Conservation (phyloP, 768 basidiomycete genomes). For the Trametes villosa region DNA sequence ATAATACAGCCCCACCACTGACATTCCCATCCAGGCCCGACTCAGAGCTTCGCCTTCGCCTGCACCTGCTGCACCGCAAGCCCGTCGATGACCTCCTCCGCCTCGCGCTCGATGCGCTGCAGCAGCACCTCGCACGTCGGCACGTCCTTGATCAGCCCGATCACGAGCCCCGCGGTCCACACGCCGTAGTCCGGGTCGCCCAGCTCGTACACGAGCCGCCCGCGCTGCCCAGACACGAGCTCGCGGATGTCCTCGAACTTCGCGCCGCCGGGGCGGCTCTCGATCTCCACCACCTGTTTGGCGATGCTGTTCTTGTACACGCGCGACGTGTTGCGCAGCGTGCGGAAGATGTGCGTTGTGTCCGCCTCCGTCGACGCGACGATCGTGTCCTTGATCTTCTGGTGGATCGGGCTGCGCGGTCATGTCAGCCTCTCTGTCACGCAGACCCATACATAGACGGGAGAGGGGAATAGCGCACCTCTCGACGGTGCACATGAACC, state of each 20-base stretch:
- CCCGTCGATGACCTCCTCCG: constrained; percentile 64
- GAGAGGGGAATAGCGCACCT: constrained; percentile 44
- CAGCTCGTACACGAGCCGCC: constrained; percentile 75
- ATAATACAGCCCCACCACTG: neutral
- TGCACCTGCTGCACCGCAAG: constrained; percentile 40
- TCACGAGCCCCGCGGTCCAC: constrained; percentile 70
- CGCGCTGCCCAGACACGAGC: constrained; percentile 72
- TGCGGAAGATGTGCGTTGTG: constrained; percentile 90
- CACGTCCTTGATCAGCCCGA: constrained; percentile 82
- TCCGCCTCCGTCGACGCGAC: constrained; percentile 82
- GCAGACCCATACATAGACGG: neutral
- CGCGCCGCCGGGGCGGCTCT: constrained; percentile 79
- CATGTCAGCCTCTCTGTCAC: neutral
- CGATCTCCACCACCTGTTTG: constrained; percentile 82
- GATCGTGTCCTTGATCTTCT: constrained; percentile 89
- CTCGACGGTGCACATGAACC: constrained; percentile 93
- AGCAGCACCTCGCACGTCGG: constrained; percentile 81
- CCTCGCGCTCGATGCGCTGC: constrained; percentile 70
- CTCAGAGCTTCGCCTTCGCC: constrained; percentile 33
- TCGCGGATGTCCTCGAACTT: constrained; percentile 86
- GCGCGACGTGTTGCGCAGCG: constrained; percentile 80
- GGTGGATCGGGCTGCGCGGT: constrained; percentile 73
- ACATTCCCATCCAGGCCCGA: neutral
- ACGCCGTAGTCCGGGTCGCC: constrained; percentile 90
- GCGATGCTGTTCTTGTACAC: constrained; percentile 87